Evolutionary conservation across 371 early-diverging fungal genomes (phyloP), one percentile per base, ranked within the genome.

Genomic region (Haplosporangium sp.): DNA sequence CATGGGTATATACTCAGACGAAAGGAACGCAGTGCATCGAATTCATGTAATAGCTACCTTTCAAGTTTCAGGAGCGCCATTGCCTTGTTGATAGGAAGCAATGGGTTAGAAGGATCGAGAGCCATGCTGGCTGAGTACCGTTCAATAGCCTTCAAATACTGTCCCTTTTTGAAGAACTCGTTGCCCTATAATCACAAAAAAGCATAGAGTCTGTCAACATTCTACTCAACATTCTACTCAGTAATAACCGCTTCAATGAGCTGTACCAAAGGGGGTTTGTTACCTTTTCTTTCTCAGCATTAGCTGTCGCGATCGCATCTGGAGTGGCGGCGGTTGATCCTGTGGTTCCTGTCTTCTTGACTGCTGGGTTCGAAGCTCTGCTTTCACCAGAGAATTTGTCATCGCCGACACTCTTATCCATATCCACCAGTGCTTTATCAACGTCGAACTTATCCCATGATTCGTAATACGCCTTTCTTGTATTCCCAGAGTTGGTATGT

Each of bases 1-100:
- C 16, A 18, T 37, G 46, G 6, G 14, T 18, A 54, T 7, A 37
- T 29, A 29, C 29, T 4, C 29, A 29, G 29, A 29, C 4, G 29
- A 29, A 29, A 29, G 29, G 29, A 29, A 4, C 29, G n/a, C 20
- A 42, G 23, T 46, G 23, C 5, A 45, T 43, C 51, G 11, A 36
- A n/a, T 52, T 43, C 12, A 37, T 29, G 29, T 29, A 29, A 40
- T 14, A 47, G 63, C 64, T 86, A 94, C 90, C 82, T 84, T 10
- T 89, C 77, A 21, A 93, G 65, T 66, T 95, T 95, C 18, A 96
- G 74, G 56, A 90, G 79, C 1, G 95, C 93, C 92, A 95, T 92
- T 4, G 98, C 96, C 36, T 95, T 89, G 75, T 97, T 97, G 41
- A 91, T 85, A 41, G 82, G 85, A 29, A 87, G 87, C 0, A 91